Base-by-base conservation (phyloP, 2,329 filamentous ascomycete genomes). In the Diaporthe sp. region DNA sequence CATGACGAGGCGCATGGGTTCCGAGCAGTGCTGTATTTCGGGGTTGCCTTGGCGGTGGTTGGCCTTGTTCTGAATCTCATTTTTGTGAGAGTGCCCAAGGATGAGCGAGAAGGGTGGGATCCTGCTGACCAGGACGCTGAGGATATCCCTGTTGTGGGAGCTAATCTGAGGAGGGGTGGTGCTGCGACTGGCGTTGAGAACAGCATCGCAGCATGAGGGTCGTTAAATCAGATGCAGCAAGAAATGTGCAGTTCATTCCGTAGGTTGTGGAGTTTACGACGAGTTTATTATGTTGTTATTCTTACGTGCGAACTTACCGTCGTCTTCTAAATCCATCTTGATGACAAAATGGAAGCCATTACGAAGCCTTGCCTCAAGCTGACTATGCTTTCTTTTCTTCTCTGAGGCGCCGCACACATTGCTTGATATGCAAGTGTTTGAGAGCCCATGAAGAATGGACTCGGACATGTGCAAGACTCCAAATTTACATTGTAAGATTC, bases 21-120 rank as follows among this genome's bases (percentile, higher is more conserved):
- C 71, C 78, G 82, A 4, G 81, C 81, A 17, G 86, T 85, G 4
- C 80, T 85, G 76, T 86, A 84, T 78, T 84, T 86, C 76, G 84
- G 80, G 0, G 78, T 83, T 17, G 84, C 77, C 0, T 76, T 83
- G n/a, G 82, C 84, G 42, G 75, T 80, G 15, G 73, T 80, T 3
- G 83, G 82, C 0, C 75, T 83, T 1, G 61, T 83, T 27, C 75
- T 86, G 35, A 82, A 83, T 32, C 74, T 84, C 30, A 37, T 81
- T 1, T 85, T 83, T 75, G 83, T 86, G 17, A 78, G 84, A 35
- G 82, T 86, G 75, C 81, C 82, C 0, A 85, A 84, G 73, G 84
- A 86, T 74, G 79, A 84, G 68, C 77, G 80, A 22, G 80, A 83
- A 27, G 81, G 82, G 0, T 84, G 82, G 82, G 75, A 78, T 56